Conservation (phyloP, 805 yeast species). For the Wickerhamiella sergipiensis region DNA sequence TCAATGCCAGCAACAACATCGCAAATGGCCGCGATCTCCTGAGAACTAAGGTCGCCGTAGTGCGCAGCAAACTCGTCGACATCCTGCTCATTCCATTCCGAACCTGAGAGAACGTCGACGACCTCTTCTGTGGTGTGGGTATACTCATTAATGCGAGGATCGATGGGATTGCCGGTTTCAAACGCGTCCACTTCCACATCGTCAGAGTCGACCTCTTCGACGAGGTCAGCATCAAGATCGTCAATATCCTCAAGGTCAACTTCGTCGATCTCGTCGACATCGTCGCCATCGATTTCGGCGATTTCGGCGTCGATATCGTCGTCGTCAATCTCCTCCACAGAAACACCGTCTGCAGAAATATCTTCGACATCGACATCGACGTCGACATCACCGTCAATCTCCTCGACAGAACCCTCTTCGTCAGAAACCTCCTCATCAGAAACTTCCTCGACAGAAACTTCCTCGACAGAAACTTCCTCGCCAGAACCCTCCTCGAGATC, state of each 20-base stretch:
- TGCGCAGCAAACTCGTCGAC: not conserved
- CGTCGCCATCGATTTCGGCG: conserved; percentile 5
- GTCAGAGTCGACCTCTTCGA: not conserved
- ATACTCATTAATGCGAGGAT: not conserved
- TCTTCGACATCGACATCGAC: conserved; percentile 8
- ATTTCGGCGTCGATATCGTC: conserved; percentile 2
- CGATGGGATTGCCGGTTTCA: not conserved
- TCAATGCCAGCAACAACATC: not conserved
- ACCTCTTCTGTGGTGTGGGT: not conserved
- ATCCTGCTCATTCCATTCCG: not conserved
- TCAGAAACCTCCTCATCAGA: conserved; percentile 1
- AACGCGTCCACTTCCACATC: not conserved
- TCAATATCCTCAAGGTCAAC: conserved; percentile 4
- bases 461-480: too few species aligned
- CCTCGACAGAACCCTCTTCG: not conserved
- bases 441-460: conserved; percentile 1
- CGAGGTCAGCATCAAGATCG: not conserved
- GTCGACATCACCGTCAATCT: conserved; percentile 7
- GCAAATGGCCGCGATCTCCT: not conserved
- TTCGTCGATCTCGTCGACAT: conserved; percentile 9
- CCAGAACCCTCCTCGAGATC: too few species aligned
- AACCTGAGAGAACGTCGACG: not conserved
- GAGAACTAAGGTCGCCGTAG: not conserved
- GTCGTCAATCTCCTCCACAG: not conserved
- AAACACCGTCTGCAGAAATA: not conserved